phyloP scores from a whole-genome alignment of 2,329 filamentous ascomycete genomes.

The Fusarium nelsonii region DNA sequence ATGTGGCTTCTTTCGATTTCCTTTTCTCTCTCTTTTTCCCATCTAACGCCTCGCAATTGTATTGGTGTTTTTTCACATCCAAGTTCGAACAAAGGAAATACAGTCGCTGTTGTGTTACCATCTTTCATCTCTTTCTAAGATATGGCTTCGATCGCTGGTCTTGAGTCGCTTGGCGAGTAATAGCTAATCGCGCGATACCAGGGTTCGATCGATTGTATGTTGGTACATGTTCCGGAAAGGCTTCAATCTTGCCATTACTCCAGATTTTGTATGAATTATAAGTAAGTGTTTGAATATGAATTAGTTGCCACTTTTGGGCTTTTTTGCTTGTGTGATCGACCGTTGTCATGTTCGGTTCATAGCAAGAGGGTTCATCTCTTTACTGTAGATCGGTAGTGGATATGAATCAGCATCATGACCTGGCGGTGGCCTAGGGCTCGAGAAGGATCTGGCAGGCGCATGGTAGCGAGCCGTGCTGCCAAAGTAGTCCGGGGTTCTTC shows the following conservation, averaged over 20 bases:
- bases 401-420: constrained; percentile 61
- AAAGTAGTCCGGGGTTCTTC: constrained; percentile 68
- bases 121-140: not conserved
- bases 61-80: constrained; percentile 17
- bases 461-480: constrained; percentile 67
- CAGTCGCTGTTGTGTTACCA: constrained; percentile 18
- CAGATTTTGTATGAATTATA: constrained; percentile 28
- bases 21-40: not conserved
- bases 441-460: constrained; percentile 67
- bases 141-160: constrained; percentile 4
- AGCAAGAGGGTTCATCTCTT: constrained; percentile 65
- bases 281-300: constrained; percentile 12
- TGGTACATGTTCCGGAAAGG: not conserved
- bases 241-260: constrained; percentile 5
- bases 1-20: constrained; percentile 1
- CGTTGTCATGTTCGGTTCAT: constrained; percentile 67
- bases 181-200: not conserved
- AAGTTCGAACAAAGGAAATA: constrained; percentile 36
- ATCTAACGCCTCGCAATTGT: constrained; percentile 36
- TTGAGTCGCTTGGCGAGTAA: constrained; percentile 7
- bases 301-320: constrained; percentile 16
- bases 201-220: not conserved
- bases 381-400: constrained; percentile 50
- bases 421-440: constrained; percentile 65
- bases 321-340: constrained; percentile 3